Percentiles rank a stretch among this genome's conserved stretches.
Conservation (phyloP, 805 yeast species). For the Suhomyces emberorum region DNA sequence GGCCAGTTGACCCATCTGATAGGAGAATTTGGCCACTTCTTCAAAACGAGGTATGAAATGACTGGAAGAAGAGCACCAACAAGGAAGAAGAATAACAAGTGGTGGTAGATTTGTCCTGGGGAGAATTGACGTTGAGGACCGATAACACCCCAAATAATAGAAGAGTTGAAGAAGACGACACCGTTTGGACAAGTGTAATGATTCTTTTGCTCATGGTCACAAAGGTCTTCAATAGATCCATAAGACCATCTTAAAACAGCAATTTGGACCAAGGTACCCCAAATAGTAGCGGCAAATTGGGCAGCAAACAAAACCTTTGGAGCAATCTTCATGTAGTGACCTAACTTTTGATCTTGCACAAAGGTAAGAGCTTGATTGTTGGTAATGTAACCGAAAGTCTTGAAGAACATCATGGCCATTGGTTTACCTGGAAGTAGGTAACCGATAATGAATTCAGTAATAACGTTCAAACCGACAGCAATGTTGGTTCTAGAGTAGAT, state of each 20-base stretch:
- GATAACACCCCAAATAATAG: slow-evolving; percentile 44
- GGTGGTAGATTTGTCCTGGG: slow-evolving; percentile 20
- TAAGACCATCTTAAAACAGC: slow-evolving; percentile 43
- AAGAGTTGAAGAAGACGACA: slow-evolving; percentile 40
- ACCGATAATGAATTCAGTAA: slow-evolving; percentile 42
- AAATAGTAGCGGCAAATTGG: slow-evolving; percentile 42
- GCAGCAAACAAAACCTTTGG: slow-evolving; percentile 41
- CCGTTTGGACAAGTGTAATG: slow-evolving; percentile 43
- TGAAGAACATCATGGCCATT: slow-evolving; percentile 46
- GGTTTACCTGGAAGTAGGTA: slow-evolving; percentile 49
- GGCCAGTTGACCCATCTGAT: slow-evolving; percentile 28
- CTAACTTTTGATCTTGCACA: slow-evolving; percentile 47
- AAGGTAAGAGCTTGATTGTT: slow-evolving; percentile 46
- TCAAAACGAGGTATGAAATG: slow-evolving; percentile 36
- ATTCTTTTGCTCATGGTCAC: slow-evolving; percentile 25
- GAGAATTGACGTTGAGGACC: slow-evolving; percentile 24
- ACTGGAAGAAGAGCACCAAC: slow-evolving; percentile 37
- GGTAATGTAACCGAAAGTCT: slow-evolving; percentile 47
- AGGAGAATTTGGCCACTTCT: slow-evolving; percentile 40
- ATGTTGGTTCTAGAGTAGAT: slow-evolving; percentile 35
- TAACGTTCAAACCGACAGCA: slow-evolving; percentile 41
- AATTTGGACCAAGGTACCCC: slow-evolving; percentile 40
- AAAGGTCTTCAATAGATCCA: slow-evolving; percentile 31
- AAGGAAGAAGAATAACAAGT: slow-evolving; percentile 36
- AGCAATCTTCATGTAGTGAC: slow-evolving; percentile 42